These are phyloP conservation scores for Telfairia occidentalis DNA, from an alignment of 331 rosid genomes.

Conservation along the genomic window DNA sequence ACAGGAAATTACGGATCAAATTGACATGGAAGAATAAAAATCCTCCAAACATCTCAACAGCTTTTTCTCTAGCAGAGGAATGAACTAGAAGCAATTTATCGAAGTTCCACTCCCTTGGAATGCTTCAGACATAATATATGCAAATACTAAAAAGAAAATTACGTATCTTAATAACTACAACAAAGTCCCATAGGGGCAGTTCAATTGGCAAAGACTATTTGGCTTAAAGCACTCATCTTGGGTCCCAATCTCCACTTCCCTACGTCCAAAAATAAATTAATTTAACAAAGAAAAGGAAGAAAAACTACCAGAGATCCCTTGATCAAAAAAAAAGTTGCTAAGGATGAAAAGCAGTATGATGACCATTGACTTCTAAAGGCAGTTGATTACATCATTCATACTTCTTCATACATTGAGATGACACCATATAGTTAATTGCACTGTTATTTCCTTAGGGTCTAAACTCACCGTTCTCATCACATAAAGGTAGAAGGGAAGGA, in stretches of 20 bases:
- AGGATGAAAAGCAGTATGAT: neutral
- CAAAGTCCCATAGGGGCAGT: neutral
- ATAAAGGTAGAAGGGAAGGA: conserved; percentile 95
- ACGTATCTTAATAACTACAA: neutral
- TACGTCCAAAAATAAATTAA: neutral
- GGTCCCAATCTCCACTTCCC: neutral
- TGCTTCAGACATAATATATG: neutral
- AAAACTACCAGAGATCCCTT: neutral
- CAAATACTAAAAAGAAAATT: neutral
- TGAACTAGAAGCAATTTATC: neutral
- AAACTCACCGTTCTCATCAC: conserved; percentile 94
- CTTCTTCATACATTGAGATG: neutral
- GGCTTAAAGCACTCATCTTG: neutral
- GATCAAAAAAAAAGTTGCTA: neutral
- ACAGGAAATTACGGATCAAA: neutral
- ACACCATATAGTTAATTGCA: neutral
- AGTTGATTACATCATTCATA: neutral
- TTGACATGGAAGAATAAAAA: conserved; percentile 1
- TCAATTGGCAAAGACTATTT: neutral
- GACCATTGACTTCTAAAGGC: neutral
- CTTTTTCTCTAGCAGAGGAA: neutral
- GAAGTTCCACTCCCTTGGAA: neutral
- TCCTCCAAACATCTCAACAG: neutral
- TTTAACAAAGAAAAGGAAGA: neutral
- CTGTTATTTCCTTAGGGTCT: neutral